Percentiles rank a stretch among this genome's conserved stretches.
phyloP scores from a whole-genome alignment of 2,329 filamentous ascomycete genomes.

The Penicillium paneum region DNA sequence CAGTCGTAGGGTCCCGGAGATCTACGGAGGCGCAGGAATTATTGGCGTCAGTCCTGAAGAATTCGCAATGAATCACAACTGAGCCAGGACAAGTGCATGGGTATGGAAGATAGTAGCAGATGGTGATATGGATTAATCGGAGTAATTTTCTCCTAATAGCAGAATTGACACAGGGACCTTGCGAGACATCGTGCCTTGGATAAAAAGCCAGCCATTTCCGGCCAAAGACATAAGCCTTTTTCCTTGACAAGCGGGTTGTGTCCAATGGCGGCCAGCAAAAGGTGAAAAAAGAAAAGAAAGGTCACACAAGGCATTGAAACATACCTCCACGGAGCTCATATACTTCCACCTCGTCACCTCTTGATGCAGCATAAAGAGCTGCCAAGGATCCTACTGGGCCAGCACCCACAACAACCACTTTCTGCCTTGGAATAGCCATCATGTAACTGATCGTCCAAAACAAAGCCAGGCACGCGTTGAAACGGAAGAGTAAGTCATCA shows the following conservation, averaged over 20 bases:
- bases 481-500: background rate
- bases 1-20: slow-evolving; percentile 75
- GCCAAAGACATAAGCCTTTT: background rate
- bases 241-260: background rate
- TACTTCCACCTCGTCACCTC: slow-evolving; percentile 86
- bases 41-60: slow-evolving; percentile 13
- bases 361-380: slow-evolving; percentile 83
- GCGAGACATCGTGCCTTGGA: slow-evolving; percentile 4
- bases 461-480: background rate
- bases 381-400: slow-evolving; percentile 91
- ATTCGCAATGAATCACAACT: slow-evolving; percentile 11
- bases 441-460: background rate
- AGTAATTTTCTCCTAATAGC: background rate
- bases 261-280: background rate
- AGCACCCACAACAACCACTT: slow-evolving; percentile 81
- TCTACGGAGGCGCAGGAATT: slow-evolving; percentile 55
- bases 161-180: slow-evolving; percentile 8
- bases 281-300: background rate
- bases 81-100: background rate
- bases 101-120: background rate
- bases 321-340: slow-evolving; percentile 90
- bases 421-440: slow-evolving; percentile 48
- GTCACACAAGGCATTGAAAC: slow-evolving; percentile 29
- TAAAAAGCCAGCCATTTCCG: background rate
- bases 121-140: background rate